Evolutionary conservation across 306 rosid species (phyloP), one percentile per base, ranked within the genome.

Genomic region (Pterocarpus macrocarpus): DNA sequence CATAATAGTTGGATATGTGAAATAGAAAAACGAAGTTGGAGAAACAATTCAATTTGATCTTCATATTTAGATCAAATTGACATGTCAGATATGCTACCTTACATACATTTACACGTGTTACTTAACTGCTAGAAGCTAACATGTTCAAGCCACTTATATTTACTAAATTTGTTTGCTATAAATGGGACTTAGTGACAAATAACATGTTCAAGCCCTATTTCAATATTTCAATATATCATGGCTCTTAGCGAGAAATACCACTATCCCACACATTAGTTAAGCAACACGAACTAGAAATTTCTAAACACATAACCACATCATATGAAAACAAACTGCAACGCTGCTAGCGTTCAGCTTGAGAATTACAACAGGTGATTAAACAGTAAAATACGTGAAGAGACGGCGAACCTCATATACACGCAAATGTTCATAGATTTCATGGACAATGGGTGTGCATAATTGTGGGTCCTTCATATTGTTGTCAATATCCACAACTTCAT

Each of bases 331-430:
- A 61, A 53, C n/a, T 16, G 41, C n/a, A 33, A 32, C 45, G 32
- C 52, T 80, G 61, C 53, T 63, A 64, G 53, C 49, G 62, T 52
- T 16, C 71, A 56, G 28, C 4, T 59, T 47, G 39, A 38, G 30
- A 62, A 49, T 75, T 76, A 44, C 43, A 58, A 34, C 59, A 53
- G 35, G 32, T 35, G 33, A 73, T 55, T 82, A 41, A 71, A 64
- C 16, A 75, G 14, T 69, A 75, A 64, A 11, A 8, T 64, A 13
- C 62, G 41, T 66, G n/a, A 59, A 47, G 63, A 63, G 28, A 22
- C 28, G 1, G 44, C 84, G 65, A 73, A 91, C 95, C 92, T 91
- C 92, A n/a, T 85, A 79, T 70, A 13, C 86, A 66, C 82, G 88
- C 88, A 91, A 82, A 82, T 85, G 36, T 71, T 85, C 67, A 83